Base-by-base conservation (phyloP, 164 flowering plant genomes). In the Saururus chinensis region DNA sequence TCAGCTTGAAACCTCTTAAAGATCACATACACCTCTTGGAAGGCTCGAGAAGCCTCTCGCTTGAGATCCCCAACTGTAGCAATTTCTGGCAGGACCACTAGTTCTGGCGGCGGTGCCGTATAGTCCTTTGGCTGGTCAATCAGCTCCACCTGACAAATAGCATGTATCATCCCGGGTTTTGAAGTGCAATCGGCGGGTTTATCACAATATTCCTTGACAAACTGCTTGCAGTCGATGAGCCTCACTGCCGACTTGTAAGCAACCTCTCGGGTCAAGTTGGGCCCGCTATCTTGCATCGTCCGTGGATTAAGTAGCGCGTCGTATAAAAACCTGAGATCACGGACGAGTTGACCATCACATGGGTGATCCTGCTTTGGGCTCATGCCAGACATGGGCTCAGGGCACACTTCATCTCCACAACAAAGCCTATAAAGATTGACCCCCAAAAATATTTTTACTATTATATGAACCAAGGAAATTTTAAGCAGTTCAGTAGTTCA, bases 211-310 rank as follows among this genome's bases (percentile, higher is more conserved):
- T 81, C 78, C 66, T 85, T 89, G 41, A 87, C 73, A 73, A 87
- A 89, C 64, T 87, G 95, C 77, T 89, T 87, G 82, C 96, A 87
- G 65, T 89, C 89, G 0, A 85, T 80, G 19, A 89, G 75, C 61
- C 70, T 83, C 11, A 53, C 45, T 0, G 91, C 92, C 8, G 92
- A 79, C 24, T 60, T 53, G 2, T 68, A 20, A 8, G 73, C 76
- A 59, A 61, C 56, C 30, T 74, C 70, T 20, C 79, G 63, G 7
- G 65, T 71, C 6, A 63, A 30, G 14, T 58, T 67, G 14, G 82
- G 73, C 16, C 62, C 74, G 65, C 70, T 70, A 30, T 4, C 42
- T 5, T 64, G 21, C 89, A 81, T 77, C 20, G 82, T 78, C 24
- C 71, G 60, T 0, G 93, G 89, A 26, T 74, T 69, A n/a, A 89